These are phyloP conservation scores for Fraxinus baroniana DNA, from an alignment of 305 asterid genomes.

Conservation along the genomic window DNA sequence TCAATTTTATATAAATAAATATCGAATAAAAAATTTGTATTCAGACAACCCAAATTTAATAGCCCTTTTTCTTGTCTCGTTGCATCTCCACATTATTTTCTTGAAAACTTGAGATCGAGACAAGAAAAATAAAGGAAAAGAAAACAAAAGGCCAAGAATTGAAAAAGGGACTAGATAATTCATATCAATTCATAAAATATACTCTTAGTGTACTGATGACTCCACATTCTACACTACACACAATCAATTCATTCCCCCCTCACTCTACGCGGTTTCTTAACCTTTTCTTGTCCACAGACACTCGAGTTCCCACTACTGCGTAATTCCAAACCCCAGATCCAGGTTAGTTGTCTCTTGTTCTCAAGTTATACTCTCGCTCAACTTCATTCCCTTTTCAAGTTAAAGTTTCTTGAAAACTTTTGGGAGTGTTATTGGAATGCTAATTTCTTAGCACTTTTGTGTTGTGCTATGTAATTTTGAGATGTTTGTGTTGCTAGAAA, in stretches of 20 bases:
- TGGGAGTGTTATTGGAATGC: conserved; percentile 11
- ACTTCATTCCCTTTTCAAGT: conserved; percentile 19
- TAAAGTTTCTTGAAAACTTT: conserved; percentile 4
- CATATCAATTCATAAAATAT: conserved; percentile 7
- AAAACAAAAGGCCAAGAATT: conserved; percentile 15
- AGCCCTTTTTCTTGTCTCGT: not conserved
- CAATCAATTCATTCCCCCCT: not conserved
- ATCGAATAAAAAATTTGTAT: not conserved
- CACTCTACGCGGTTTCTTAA: conserved; percentile 17
- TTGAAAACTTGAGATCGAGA: not conserved
- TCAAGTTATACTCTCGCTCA: not conserved
- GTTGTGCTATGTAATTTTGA: conserved; percentile 1
- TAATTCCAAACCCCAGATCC: conserved; percentile 55
- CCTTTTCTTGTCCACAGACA: conserved; percentile 26
- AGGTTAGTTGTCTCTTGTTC: conserved; percentile 18
- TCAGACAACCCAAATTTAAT: not conserved
- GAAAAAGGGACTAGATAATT: conserved; percentile 21
- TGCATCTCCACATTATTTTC: not conserved
- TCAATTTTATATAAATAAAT: not conserved
- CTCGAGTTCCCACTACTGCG: conserved; percentile 30
- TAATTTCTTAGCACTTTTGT: not conserved
- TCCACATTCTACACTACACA: conserved; percentile 15
- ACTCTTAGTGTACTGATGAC: conserved; percentile 9
- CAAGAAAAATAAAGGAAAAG: not conserved
- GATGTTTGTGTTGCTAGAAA: not conserved